Evolutionary conservation across 176 grass and related monocot species (phyloP), one percentile per base, ranked within the genome.

Genomic region (Alloteropsis semialata): DNA sequence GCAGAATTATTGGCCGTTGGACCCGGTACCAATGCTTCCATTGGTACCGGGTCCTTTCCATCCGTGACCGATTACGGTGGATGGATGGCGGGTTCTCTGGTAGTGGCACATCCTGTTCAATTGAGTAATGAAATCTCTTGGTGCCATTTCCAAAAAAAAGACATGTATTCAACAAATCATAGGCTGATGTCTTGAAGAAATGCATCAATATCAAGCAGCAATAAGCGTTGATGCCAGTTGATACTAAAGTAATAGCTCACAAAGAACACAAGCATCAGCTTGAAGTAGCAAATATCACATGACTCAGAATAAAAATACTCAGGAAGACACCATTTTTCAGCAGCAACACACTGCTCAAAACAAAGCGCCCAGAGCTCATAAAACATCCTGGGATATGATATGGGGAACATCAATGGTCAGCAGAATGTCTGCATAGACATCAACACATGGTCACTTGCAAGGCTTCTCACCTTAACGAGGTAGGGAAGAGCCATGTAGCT

Each of bases 401-500:
- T 24, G 16, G 51, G n/a, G 51, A 55, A 22, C 37, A 15, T 68
- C 38, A 49, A 72, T 32, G 27, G 27, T 19, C 15, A 30, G 50
- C 21, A 16, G 44, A 32, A 72, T 21, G 6, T 32, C 44, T 18
- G 42, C 24, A 48, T 72, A 50, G 9, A 49, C 43, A 22, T 67
- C 21, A 69, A 73, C 49, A 69, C 38, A 34, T 21, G 1, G 27
- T 12, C 29, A 30, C 39, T 17, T 72, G 66, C 42, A 72, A 56
- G 48, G 15, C 55, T 58, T 54, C 6, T 72, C 25, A 65, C 32
- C 36, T 49, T 43, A 72, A 14, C 22, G 38, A 22, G 3, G 29
- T 17, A 82, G 66, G 66, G 53, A 71, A 71, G 70, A 72, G 65
- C 80, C 66, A 72, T 60, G 79, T 34, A 12, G 53, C 80, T 41